Base-by-base conservation (phyloP, 2,329 filamentous ascomycete species). In the Alternaria hordeiaustralica region DNA sequence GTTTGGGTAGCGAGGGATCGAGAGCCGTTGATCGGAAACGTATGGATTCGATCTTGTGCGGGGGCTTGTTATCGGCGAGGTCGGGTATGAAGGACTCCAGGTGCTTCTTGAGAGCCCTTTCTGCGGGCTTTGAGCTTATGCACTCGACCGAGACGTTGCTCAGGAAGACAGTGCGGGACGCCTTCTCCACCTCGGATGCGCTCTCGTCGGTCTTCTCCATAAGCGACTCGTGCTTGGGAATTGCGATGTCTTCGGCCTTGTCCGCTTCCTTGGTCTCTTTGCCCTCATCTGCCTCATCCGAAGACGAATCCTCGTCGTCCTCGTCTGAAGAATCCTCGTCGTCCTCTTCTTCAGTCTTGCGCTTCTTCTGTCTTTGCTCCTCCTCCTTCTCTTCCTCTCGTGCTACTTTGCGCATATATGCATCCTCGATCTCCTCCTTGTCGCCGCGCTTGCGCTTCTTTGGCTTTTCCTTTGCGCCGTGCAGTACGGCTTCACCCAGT, bases 21-120 rank as follows among this genome's bases (percentile, higher is more conserved):
- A 96, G 98, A 3, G 96, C 92, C 13, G 94, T 93, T 8, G 95
- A 98, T 61, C 96, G 92, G 85, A 98, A 99, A 21, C 96, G 93
- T 64, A 99, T 86, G 3, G 94, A 97, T 78, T 97, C 92, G 47
- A 99, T 85, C 74, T 92, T 94, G 80, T 92, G 91, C 20, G 85
- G 83, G 12, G 81, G 78, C 20, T 83, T 83, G 45, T 81, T 78
- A 62, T 81, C 77, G 46, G 81, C 76, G 66, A 83, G 83, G 71
- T 78, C 85, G 71, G 79, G 84, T 54, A 96, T 84, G 74, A 93
- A 91, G 1, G 93, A 93, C n/a, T 87, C 85, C 49, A 97, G 87
- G 78, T 97, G 93, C 45, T 87, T 84, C 69, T 93, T 83, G 28
- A 97, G 87, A 3, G 87, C 86, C 83, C 93, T 96, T 82, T 93